Percentiles rank a stretch among this genome's conserved stretches.
Evolutionary conservation across 2,329 filamentous ascomycete species (phyloP).

Genomic region (Ascochyta clinopodiicola): DNA sequence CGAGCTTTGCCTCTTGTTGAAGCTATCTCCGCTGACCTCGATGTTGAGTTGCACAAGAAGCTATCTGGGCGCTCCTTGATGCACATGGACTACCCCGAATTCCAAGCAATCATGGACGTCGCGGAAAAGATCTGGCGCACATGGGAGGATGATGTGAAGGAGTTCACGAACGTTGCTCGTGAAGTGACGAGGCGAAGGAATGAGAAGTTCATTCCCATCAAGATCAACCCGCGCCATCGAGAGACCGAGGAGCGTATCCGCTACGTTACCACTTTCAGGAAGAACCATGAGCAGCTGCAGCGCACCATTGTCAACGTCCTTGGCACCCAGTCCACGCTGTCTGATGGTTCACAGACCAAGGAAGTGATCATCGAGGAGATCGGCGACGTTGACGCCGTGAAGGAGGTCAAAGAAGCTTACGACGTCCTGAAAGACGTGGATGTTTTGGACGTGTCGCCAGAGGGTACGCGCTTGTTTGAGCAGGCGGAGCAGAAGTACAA

Average conservation of each 20-base stretch:
- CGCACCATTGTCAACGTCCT: conserved; percentile 97
- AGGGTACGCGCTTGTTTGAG: conserved; percentile 91
- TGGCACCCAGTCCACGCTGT: conserved; percentile 64
- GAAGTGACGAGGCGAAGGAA: conserved; percentile 92
- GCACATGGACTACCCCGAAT: conserved; percentile 90
- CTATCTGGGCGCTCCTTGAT: conserved; percentile 87
- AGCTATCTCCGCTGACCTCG: conserved; percentile 92
- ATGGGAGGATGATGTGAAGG: conserved; percentile 96
- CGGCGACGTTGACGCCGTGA: conserved; percentile 94
- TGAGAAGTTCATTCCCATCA: conserved; percentile 98
- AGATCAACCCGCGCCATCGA: conserved; percentile 85
- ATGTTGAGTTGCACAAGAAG: conserved; percentile 82
- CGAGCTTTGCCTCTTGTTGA: conserved; percentile 93
- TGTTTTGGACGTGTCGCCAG: conserved; percentile 86
- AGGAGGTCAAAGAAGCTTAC: conserved; percentile 95
- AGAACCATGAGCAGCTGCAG: conserved; percentile 97
- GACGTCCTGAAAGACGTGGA: conserved; percentile 94
- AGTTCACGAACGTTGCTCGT: conserved; percentile 96
- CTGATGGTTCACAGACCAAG: conserved; percentile 45
- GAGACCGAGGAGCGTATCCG: conserved; percentile 89
- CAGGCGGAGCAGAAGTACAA: conserved; percentile 96
- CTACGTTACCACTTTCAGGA: conserved; percentile 92
- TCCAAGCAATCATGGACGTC: conserved; percentile 81
- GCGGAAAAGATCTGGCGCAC: conserved; percentile 85
- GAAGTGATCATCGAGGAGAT: conserved; percentile 83